Percentiles rank a stretch among this genome's conserved stretches.
Evolutionary conservation across 768 basidiomycete species (phyloP).

Genomic region (Leccinum ochraceum): DNA sequence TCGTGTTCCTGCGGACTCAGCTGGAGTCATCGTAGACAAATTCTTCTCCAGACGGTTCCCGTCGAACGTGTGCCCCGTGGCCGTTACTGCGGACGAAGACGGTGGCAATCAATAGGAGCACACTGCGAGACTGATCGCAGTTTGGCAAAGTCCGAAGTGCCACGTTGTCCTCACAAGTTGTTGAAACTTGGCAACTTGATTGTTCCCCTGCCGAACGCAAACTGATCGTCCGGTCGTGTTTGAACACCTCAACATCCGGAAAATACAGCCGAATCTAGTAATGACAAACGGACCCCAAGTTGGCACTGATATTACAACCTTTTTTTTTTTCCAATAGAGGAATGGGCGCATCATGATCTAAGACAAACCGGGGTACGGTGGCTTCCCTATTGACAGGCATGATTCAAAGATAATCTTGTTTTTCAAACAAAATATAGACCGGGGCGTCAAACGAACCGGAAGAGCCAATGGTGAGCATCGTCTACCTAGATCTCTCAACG

Average conservation of each 20-base stretch:
- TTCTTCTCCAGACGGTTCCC: background rate
- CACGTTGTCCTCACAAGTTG: too few relatives aligned
- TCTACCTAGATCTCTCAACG: background rate
- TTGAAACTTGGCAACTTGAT: background rate
- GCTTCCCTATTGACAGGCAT: background rate
- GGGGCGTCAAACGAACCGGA: background rate
- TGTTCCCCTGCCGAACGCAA: background rate
- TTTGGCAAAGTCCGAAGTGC: background rate
- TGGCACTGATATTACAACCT: background rate
- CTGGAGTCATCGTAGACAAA: too few relatives aligned
- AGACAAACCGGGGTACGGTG: too few relatives aligned
- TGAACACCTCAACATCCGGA: background rate
- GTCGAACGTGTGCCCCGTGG: background rate
- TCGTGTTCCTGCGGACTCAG: too few relatives aligned
- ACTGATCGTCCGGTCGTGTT: background rate
- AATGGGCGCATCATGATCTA: background rate
- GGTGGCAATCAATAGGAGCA: background rate
- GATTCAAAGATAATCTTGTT: background rate
- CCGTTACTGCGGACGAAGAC: background rate
- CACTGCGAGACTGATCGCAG: background rate
- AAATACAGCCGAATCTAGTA: background rate
- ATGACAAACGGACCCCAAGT: too few relatives aligned
- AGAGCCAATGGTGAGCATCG: background rate
- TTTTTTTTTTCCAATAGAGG: background rate
- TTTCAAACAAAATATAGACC: background rate